Conservation (phyloP, 2,329 filamentous ascomycete genomes). For the Corinectria fuckeliana region DNA sequence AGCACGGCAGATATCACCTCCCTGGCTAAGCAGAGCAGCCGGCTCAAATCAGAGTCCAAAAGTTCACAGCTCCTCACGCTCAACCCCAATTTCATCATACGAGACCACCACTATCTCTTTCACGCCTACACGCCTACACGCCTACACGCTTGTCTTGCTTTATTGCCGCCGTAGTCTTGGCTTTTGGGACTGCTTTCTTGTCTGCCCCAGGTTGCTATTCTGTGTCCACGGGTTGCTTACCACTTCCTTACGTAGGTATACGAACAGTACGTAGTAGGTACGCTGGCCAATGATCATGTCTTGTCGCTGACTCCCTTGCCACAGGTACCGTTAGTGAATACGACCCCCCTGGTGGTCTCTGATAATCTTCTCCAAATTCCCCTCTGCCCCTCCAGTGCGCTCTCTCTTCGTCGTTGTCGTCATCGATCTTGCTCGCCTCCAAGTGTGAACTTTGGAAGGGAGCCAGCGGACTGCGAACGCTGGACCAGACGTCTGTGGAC, state of each 20-base stretch:
- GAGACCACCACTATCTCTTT: neutral
- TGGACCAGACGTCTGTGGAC: neutral
- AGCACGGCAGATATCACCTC: constrained; percentile 2
- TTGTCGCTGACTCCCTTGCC: neutral
- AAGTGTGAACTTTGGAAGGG: neutral
- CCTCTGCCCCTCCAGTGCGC: neutral
- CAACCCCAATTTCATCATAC: neutral
- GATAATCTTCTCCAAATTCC: neutral
- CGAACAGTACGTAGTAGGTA: neutral
- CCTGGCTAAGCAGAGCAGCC: too few relatives aligned
- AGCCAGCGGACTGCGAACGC: neutral
- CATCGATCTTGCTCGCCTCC: neutral
- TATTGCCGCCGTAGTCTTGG: neutral
- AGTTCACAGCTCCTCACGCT: neutral
- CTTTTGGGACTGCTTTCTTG: neutral
- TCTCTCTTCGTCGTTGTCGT: neutral
- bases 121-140: neutral
- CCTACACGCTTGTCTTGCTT: neutral
- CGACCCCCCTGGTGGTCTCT: neutral
- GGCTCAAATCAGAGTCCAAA: too few relatives aligned
- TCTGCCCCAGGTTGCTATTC: neutral
- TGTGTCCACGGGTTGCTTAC: neutral
- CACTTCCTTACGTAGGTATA: too few relatives aligned
- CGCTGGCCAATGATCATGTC: neutral
- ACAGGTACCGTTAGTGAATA: constrained; percentile 1